Evolutionary conservation across 345 rosid genomes (phyloP).

Genomic region (Brassica juncea): DNA sequence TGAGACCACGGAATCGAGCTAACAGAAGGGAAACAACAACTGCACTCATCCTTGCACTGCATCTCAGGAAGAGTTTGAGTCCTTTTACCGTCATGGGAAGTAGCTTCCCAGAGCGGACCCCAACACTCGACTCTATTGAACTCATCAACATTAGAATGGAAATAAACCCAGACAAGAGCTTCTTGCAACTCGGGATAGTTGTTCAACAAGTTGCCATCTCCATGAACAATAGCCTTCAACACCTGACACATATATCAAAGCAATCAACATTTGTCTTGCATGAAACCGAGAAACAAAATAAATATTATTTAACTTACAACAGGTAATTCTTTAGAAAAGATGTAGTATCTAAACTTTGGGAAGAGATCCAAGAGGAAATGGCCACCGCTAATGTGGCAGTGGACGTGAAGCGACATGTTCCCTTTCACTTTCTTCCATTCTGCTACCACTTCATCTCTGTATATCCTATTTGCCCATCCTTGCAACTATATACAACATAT

Average conservation of each 20-base stretch:
- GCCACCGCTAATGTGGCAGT: slow-evolving; percentile 97
- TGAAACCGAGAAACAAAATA: background rate
- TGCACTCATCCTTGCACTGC: slow-evolving; percentile 47
- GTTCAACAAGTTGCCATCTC: slow-evolving; percentile 74
- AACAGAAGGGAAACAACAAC: slow-evolving; percentile 72
- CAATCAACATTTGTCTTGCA: slow-evolving; percentile 8
- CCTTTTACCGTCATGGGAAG: slow-evolving; percentile 31
- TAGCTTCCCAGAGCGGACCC: slow-evolving; percentile 77
- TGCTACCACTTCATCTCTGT: slow-evolving; percentile 97
- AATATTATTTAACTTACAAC: slow-evolving; percentile 51
- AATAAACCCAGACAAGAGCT: slow-evolving; percentile 87
- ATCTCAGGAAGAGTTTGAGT: slow-evolving; percentile 22
- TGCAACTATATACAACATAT: slow-evolving; percentile 61
- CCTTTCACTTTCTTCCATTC: slow-evolving; percentile 97
- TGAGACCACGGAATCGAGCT: slow-evolving; percentile 57
- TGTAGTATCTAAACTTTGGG: slow-evolving; percentile 75
- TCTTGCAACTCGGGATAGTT: slow-evolving; percentile 81
- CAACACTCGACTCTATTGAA: slow-evolving; percentile 85
- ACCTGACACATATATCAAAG: slow-evolving; percentile 46
- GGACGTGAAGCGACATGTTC: slow-evolving; percentile 94
- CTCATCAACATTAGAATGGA: slow-evolving; percentile 79
- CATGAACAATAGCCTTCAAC: slow-evolving; percentile 82
- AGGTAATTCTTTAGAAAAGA: slow-evolving; percentile 91
- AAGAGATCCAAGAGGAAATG: slow-evolving; percentile 76
- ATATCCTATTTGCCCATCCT: slow-evolving; percentile 86